Evolutionary conservation across 2,329 filamentous ascomycete species (phyloP), one percentile per base, ranked within the genome.

Genomic region (Xylaria sp.): DNA sequence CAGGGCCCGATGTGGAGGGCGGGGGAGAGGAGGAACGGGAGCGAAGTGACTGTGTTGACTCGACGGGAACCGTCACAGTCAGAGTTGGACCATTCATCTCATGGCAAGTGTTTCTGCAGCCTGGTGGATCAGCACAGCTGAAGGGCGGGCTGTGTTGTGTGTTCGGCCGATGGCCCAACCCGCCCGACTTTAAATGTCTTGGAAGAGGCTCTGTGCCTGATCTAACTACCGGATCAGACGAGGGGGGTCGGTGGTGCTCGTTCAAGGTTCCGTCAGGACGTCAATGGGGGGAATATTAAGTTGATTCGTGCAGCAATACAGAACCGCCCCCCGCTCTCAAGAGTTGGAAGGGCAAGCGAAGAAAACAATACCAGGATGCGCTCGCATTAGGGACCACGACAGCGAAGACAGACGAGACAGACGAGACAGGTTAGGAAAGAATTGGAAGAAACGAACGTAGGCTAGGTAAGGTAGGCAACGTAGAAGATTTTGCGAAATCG

Each of bases 21-120:
- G 71, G 71, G 60, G 63, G 64, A 52, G 54, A 56, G 53, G 52
- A 59, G 54, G 53, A 55, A 26, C 58, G 39, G 22, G 61, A 54
- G 43, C 66, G 68, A 61, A 71, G 69, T 62, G 69, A 59, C 55
- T 66, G 63, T 59, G 67, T 66, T 57, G 73, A 65, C 63, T 75
- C 69, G 67, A 74, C 69, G 67, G 73, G 69, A 57, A 61, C 67
- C 67, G 65, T 66, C 70, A 73, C 71, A 66, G 73, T 69, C 67
- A 73, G 62, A 59, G 69, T 71, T 60, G 72, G 65, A 53, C 70
- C 71, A 67, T 68, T 74, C 75, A 77, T 78, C 66, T 73, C 76
- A 77, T 76, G 69, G 68, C 69, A 62, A 51, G 58, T 58, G 57
- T 56, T 50, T 57, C 40, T 57, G 54, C 59, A 59, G 59, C 46